Conservation (phyloP, 2,329 filamentous ascomycete species). For the Hypoxylon rubiginosum region DNA sequence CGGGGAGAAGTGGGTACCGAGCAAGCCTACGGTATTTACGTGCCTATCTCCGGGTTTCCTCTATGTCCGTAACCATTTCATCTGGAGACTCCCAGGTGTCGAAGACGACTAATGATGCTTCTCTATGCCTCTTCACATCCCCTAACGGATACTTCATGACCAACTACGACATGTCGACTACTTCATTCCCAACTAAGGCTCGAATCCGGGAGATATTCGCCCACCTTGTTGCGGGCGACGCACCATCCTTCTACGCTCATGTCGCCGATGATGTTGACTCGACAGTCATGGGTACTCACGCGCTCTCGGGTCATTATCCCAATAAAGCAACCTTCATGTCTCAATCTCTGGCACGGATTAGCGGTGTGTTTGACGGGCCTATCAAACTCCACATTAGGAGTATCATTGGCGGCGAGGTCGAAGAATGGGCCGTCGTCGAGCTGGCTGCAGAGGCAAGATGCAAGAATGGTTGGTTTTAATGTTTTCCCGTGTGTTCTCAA, state of each 20-base stretch:
- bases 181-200: constrained; percentile 17
- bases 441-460: constrained; percentile 4
- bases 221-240: constrained; percentile 10
- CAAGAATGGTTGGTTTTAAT: constrained; percentile 14
- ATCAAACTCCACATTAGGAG: constrained; percentile 11
- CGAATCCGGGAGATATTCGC: constrained; percentile 12
- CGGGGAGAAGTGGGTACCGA: too few relatives aligned
- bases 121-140: too few relatives aligned
- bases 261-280: constrained; percentile 19
- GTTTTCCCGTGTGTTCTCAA: not conserved
- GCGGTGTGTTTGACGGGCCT: constrained; percentile 1
- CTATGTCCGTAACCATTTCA: too few relatives aligned
- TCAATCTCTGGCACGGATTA: not conserved
- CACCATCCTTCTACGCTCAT: constrained; percentile 7
- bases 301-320: not conserved
- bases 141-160: too few relatives aligned
- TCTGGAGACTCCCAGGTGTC: too few relatives aligned
- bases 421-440: constrained; percentile 20
- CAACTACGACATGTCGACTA: constrained; percentile 2
- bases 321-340: constrained; percentile 7
- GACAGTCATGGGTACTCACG: constrained; percentile 12
- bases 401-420: constrained; percentile 19
- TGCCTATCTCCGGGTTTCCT: too few relatives aligned
- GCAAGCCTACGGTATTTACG: too few relatives aligned
- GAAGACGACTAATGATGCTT: too few relatives aligned